A percentile compares a stretch with the other conserved stretches of the same genome.
phyloP scores from a whole-genome alignment of 306 rosid genomes.

The Quercus mongolica region DNA sequence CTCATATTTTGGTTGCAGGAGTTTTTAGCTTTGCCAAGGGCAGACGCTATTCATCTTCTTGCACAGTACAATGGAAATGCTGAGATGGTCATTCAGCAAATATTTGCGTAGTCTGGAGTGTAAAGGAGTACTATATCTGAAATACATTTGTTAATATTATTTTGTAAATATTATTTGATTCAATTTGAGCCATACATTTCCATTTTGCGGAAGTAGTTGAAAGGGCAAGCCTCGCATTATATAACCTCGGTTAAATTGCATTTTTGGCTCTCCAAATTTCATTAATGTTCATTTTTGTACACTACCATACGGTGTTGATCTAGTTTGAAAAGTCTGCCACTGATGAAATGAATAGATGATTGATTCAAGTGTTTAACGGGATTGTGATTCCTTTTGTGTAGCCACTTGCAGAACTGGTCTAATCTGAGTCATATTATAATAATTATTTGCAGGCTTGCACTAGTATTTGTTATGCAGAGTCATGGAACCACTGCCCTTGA shows the following conservation, averaged over 20 bases:
- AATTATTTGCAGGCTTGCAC: no score
- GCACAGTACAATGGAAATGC: conserved; percentile 94
- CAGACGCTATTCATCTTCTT: conserved; percentile 97
- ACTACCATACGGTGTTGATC: no score
- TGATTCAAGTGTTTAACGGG: no score
- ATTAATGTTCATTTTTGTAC: no score
- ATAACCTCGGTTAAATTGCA: not conserved
- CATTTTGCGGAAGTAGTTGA: conserved; percentile 25
- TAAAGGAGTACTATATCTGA: conserved; percentile 4
- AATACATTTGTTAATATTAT: conserved; percentile 13
- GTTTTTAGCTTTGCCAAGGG: conserved; percentile 94
- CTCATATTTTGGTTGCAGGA: conserved; percentile 51
- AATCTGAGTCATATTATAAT: no score
- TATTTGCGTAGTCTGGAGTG: conserved; percentile 56
- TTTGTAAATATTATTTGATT: conserved; percentile 50
- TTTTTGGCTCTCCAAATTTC: no score
- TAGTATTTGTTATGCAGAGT: no score
- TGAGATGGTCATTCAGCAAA: conserved; percentile 91
- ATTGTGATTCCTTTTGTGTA: no score
- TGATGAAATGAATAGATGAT: no score
- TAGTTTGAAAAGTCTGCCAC: no score
- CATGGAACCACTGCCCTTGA: no score
- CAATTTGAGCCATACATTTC: conserved; percentile 24
- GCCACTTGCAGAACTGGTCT: no score
- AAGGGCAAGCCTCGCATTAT: conserved; percentile 17